These are phyloP conservation scores for Thalassia testudinum DNA, from an alignment of 116 monocot genomes.

Conservation along the genomic window DNA sequence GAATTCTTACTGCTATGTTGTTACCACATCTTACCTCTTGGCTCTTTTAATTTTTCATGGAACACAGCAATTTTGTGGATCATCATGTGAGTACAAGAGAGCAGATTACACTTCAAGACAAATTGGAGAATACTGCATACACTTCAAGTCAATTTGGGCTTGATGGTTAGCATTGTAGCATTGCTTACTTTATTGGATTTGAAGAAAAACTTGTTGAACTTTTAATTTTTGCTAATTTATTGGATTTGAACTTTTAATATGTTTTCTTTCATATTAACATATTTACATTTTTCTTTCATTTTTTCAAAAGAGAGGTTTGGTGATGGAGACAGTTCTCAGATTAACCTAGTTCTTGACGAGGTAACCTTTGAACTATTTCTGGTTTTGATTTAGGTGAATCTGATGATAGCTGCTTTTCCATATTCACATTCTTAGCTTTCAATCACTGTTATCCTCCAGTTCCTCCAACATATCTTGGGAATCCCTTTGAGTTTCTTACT, in stretches of 20 bases:
- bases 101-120: conserved; percentile 98
- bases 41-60: conserved; percentile 1
- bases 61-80: conserved; percentile 78
- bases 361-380: conserved; percentile 11
- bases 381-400: too few relatives aligned
- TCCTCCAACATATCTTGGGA: too few relatives aligned
- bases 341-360: conserved; percentile 90
- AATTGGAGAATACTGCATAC: conserved; percentile 31
- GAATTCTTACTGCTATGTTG: not conserved
- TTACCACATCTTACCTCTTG: not conserved
- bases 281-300: conserved; percentile 9
- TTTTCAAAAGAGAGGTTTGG: conserved; percentile 84
- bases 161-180: conserved; percentile 16
- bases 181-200: not conserved
- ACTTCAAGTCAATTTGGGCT: conserved; percentile 81
- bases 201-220: not conserved
- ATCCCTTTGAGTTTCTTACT: too few relatives aligned
- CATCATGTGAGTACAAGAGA: conserved; percentile 96
- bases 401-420: too few relatives aligned
- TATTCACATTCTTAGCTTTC: too few relatives aligned
- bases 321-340: conserved; percentile 94
- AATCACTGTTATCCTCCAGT: too few relatives aligned
- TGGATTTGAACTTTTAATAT: not conserved
- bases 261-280: too few relatives aligned
- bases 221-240: not conserved